phyloP scores from a whole-genome alignment of 1,284 basidiomycete species.

The Marasmius sp. region DNA sequence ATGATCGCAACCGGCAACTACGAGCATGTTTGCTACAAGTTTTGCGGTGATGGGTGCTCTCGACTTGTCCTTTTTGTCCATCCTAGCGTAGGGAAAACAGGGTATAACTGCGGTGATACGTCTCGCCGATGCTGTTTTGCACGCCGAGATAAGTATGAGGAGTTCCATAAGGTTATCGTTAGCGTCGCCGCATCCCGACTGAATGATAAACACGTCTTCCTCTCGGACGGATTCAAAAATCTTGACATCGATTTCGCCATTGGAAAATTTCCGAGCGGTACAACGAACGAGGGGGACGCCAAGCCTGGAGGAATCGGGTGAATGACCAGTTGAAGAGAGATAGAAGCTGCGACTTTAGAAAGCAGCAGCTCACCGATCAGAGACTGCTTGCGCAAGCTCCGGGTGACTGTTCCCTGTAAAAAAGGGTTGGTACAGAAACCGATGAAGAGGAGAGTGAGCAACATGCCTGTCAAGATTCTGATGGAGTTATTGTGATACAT shows the following conservation, averaged over 20 bases:
- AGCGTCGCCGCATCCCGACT: conserved; percentile 77
- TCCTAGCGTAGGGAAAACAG: conserved; percentile 94
- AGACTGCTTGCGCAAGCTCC: conserved; percentile 92
- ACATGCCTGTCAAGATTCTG: conserved; percentile 86
- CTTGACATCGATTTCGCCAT: conserved; percentile 91
- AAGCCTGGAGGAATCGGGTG: conserved; percentile 63
- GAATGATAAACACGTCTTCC: conserved; percentile 97
- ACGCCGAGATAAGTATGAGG: conserved; percentile 88
- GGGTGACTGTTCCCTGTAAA: conserved; percentile 93
- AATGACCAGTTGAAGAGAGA: conserved; percentile 45
- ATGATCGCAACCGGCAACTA: conserved; percentile 95
- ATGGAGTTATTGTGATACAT: conserved; percentile 95
- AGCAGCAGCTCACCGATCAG: conserved; percentile 84
- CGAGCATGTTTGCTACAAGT: conserved; percentile 96
- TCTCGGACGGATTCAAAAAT: conserved; percentile 95
- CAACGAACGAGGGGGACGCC: conserved; percentile 89
- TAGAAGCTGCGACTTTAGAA: conserved; percentile 38
- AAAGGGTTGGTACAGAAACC: conserved; percentile 13
- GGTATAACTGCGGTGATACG: conserved; percentile 98
- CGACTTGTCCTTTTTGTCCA: conserved; percentile 98
- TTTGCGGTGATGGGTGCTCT: conserved; percentile 98
- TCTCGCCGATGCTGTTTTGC: conserved; percentile 95
- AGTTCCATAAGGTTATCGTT: conserved; percentile 91
- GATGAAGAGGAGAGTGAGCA: conserved; percentile 5
- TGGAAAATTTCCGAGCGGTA: conserved; percentile 94